Percentiles rank a stretch among this genome's conserved stretches.
These are phyloP conservation scores for Phycomyces blakesleeanus DNA, from an alignment of 192 early-diverging fungal genomes.

Conservation along the genomic window DNA sequence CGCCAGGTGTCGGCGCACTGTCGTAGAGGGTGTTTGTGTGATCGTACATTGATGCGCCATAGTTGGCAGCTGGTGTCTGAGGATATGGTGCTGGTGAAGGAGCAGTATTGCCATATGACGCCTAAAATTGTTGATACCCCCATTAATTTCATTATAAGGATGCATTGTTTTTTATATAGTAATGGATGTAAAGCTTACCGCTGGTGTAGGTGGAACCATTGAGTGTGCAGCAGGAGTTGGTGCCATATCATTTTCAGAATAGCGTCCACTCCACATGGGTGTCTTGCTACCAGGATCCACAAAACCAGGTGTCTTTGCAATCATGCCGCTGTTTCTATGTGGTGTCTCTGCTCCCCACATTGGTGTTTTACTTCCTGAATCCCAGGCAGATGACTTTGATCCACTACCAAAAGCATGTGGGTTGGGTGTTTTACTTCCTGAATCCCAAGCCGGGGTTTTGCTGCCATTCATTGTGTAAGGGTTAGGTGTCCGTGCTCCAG, in stretches of 20 bases:
- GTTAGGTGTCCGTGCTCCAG: conserved; percentile 54
- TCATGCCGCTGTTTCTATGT: background rate
- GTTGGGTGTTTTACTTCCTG: conserved; percentile 55
- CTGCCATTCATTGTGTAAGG: conserved; percentile 42
- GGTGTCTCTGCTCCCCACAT: conserved; percentile 8
- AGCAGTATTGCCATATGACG: conserved; percentile 31
- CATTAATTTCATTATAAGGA: background rate
- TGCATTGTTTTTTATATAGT: background rate
- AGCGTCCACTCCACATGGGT: conserved; percentile 23
- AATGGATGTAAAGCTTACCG: conserved; percentile 8
- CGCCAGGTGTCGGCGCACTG: conserved; percentile 48
- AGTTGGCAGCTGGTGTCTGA: conserved; percentile 38
- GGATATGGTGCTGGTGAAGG: conserved; percentile 46
- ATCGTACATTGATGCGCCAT: conserved; percentile 38
- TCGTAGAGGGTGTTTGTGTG: conserved; percentile 47
- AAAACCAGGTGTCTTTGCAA: conserved; percentile 21
- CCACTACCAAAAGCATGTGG: conserved; percentile 38
- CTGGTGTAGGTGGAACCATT: conserved; percentile 23
- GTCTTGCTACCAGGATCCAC: conserved; percentile 54
- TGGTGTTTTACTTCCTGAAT: conserved; percentile 47
- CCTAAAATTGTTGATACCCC: background rate
- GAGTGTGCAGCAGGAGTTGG: conserved; percentile 42
- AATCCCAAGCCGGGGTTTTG: conserved; percentile 53
- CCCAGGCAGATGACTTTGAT: conserved; percentile 65
- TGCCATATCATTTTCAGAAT: conserved; percentile 41